These are phyloP conservation scores for Diplodia sapinea DNA, from an alignment of 2,329 filamentous ascomycete species.

Conservation along the genomic window DNA sequence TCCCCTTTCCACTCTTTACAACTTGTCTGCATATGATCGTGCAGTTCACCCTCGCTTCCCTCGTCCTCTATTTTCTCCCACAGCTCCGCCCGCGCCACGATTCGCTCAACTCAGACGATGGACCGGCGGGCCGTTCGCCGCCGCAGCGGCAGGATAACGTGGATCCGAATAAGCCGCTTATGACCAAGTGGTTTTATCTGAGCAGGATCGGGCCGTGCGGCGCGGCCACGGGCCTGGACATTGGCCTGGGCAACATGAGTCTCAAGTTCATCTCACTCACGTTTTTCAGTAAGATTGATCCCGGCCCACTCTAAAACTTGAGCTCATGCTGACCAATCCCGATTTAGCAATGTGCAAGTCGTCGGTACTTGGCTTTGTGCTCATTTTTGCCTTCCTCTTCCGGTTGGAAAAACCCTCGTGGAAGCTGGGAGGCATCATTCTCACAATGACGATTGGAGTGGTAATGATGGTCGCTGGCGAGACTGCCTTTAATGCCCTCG, in stretches of 20 bases:
- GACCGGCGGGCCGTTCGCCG: conserved; percentile 31
- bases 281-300: conserved; percentile 71
- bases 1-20: conserved; percentile 93
- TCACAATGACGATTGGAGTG: conserved; percentile 89
- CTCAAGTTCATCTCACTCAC: conserved; percentile 95
- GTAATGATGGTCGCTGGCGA: conserved; percentile 99
- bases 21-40: conserved; percentile 96
- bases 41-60: conserved; percentile 79
- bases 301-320: conserved; percentile 35
- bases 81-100: conserved; percentile 73
- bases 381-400: conserved; percentile 94
- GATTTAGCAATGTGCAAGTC: conserved; percentile 89
- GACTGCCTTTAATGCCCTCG: conserved; percentile 82
- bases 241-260: conserved; percentile 93
- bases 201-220: conserved; percentile 92
- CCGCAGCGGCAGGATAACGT: conserved; percentile 40
- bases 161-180: conserved; percentile 63
- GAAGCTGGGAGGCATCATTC: conserved; percentile 84
- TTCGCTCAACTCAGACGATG: conserved; percentile 43
- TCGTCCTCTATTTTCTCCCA: conserved; percentile 82
- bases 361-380: conserved; percentile 90
- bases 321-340: conserved; percentile 16
- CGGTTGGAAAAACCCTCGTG: conserved; percentile 85
- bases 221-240: conserved; percentile 89
- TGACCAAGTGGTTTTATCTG: conserved; percentile 90